Conservation (phyloP, 768 basidiomycete genomes). For the Boletus rufocinnamomeus region DNA sequence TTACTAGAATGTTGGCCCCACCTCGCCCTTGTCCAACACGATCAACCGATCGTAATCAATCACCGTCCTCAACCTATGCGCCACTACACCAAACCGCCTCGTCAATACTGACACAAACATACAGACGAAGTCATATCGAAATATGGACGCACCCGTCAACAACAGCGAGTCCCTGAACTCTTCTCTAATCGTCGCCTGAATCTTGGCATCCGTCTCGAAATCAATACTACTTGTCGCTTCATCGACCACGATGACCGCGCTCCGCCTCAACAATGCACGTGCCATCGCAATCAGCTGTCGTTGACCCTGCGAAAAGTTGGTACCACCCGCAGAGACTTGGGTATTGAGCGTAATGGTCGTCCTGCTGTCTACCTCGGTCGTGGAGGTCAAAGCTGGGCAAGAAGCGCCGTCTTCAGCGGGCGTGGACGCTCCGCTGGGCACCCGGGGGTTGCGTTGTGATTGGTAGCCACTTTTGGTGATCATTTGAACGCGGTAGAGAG, state of each 20-base stretch:
- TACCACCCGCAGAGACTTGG: slow-evolving; percentile 80
- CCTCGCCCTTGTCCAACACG: slow-evolving; percentile 60
- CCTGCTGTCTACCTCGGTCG: slow-evolving; percentile 59
- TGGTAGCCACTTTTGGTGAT: slow-evolving; percentile 50
- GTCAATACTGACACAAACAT: too few relatives aligned
- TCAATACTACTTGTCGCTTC: slow-evolving; percentile 88
- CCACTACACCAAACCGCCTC: slow-evolving; percentile 39
- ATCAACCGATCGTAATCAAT: slow-evolving; percentile 82
- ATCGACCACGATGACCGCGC: slow-evolving; percentile 74
- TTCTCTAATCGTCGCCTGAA: slow-evolving; percentile 83
- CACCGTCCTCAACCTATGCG: slow-evolving; percentile 74
- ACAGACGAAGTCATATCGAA: background rate
- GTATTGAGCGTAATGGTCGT: slow-evolving; percentile 67
- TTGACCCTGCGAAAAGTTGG: slow-evolving; percentile 93
- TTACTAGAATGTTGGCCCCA: too few relatives aligned
- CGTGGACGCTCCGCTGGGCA: slow-evolving; percentile 47
- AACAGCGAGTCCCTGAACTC: slow-evolving; percentile 78
- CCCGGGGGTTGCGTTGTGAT: slow-evolving; percentile 53
- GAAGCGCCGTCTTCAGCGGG: slow-evolving; percentile 44
- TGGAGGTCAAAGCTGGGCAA: slow-evolving; percentile 41
- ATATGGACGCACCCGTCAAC: slow-evolving; percentile 57
- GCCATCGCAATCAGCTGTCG: slow-evolving; percentile 88
- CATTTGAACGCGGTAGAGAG: slow-evolving; percentile 80
- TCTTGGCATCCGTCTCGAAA: slow-evolving; percentile 87
- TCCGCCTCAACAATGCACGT: slow-evolving; percentile 70